Conservation (phyloP, 1,284 basidiomycete genomes). For the Trichosporon faecale region DNA sequence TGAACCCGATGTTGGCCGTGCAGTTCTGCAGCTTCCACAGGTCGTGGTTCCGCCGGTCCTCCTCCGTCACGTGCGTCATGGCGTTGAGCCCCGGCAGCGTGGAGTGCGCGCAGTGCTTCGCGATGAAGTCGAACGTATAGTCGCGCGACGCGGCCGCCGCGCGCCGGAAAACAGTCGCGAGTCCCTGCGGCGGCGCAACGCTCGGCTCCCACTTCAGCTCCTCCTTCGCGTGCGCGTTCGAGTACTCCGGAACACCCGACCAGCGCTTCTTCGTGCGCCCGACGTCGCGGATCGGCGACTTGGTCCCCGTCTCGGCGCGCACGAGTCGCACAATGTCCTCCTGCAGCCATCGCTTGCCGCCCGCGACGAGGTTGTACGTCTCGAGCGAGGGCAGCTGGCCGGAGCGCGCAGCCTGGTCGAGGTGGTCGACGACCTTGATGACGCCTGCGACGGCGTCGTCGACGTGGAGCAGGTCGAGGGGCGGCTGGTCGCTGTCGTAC, state of each 20-base stretch:
- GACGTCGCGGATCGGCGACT: slow-evolving; percentile 44
- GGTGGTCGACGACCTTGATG: slow-evolving; percentile 23
- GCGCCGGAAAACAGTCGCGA: slow-evolving; percentile 29
- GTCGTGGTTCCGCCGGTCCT: slow-evolving; percentile 42
- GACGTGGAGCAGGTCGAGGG: slow-evolving; percentile 43
- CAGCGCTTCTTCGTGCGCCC: slow-evolving; percentile 26
- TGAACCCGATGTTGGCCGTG: slow-evolving; percentile 45
- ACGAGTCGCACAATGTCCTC: slow-evolving; percentile 41
- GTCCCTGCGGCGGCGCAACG: slow-evolving; percentile 30
- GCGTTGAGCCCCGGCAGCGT: neutral
- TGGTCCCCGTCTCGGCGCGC: slow-evolving; percentile 35
- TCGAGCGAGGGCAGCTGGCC: slow-evolving; percentile 14
- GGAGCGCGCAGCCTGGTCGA: slow-evolving; percentile 9
- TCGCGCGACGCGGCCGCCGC: slow-evolving; percentile 31
- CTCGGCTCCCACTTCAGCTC: slow-evolving; percentile 35
- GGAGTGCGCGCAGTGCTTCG: slow-evolving; percentile 29
- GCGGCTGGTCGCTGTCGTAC: slow-evolving; percentile 36
- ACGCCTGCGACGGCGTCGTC: slow-evolving; percentile 42
- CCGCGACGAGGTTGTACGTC: slow-evolving; percentile 43
- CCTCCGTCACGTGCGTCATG: slow-evolving; percentile 17
- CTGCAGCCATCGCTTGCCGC: slow-evolving; percentile 36
- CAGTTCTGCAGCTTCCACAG: slow-evolving; percentile 44
- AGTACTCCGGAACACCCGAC: slow-evolving; percentile 21
- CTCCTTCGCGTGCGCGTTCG: slow-evolving; percentile 18
- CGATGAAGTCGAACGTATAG: slow-evolving; percentile 35